Evolutionary conservation across 495 filamentous ascomycete genomes (phyloP).

Genomic region (Articulospora tetracladia): DNA sequence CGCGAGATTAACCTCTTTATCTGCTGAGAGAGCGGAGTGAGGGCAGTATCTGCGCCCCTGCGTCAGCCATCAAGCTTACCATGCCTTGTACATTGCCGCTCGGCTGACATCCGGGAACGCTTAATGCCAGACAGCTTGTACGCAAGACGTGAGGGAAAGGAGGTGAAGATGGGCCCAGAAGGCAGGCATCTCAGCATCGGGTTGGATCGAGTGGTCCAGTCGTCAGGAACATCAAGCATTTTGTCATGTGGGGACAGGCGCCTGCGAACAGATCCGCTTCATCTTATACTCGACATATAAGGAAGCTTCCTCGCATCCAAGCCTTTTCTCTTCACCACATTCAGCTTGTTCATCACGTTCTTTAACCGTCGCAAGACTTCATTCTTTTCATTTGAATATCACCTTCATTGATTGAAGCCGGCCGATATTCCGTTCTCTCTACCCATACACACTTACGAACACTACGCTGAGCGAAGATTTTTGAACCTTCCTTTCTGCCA

Average conservation of each 20-base stretch:
- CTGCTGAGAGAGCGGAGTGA: too few species aligned
- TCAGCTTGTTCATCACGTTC: conserved; percentile 13
- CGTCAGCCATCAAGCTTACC: background rate
- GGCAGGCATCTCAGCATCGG: background rate
- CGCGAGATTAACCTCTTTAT: background rate
- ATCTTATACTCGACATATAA: conserved; percentile 7
- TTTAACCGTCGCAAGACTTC: background rate
- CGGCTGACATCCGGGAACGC: background rate
- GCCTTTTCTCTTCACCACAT: background rate
- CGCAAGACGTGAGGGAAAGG: background rate
- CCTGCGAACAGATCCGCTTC: background rate
- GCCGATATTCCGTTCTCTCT: conserved; percentile 6
- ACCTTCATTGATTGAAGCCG: conserved; percentile 25
- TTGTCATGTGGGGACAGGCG: background rate
- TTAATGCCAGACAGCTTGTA: background rate
- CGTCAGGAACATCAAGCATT: background rate
- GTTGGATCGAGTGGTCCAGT: background rate
- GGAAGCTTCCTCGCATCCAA: conserved; percentile 2
- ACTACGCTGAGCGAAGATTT: conserved; percentile 12
- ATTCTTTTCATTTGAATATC: conserved; percentile 17
- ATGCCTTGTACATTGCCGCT: background rate
- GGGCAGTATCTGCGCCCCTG: too few species aligned
- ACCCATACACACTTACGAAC: background rate
- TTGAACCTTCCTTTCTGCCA: conserved; percentile 14
- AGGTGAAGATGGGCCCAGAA: background rate